Evolutionary conservation across 2,329 filamentous ascomycete species (phyloP), one percentile per base, ranked within the genome.

Genomic region (Arthrobotrys iridis): DNA sequence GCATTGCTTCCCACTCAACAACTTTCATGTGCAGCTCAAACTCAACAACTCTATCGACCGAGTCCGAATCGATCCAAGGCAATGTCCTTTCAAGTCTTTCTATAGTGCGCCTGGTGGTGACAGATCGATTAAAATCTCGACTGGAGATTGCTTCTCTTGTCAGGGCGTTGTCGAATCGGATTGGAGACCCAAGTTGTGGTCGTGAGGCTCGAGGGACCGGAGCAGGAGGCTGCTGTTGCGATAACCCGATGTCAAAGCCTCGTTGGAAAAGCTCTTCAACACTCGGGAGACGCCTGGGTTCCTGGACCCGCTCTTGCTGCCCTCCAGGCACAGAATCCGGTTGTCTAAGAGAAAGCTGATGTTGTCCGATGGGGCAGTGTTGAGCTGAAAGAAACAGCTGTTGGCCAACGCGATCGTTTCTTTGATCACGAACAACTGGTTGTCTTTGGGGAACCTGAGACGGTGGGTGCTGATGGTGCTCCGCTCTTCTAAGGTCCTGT

Each of bases 1-100:
- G 41, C 45, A 43, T 73, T 18, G 15, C 26, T 28, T 24, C 52
- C 68, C 52, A 66, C 43, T 59, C 46, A 28, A n/a, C 28, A 5
- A 22, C 30, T 45, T 13, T 55, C 50, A 52, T 59, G 20, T 50
- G 62, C 10, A 57, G 8, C 5, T 52, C 62, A 37, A 28, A 33
- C 2, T 43, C 48, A n/a, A 57, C 35, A 6, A 50, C 3, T 7
- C 35, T 24, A 15, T 18, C 8, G 1, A 35, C 18, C 10, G 18
- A 2, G 59, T 26, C 59, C 30, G 11, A 8, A 8, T 35, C 26
- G 13, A 18, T 37, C 46, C 41, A 20, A 33, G 20, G 28, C 13
- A 30, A 35, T 26, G 41, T 46, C 43, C 26, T 30, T 1, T 52
- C 46, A 6, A 30, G 18, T 15, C 11, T 5, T 6, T 22, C 5